A percentile compares a stretch with the other conserved stretches of the same genome.
Conservation (phyloP, 2,329 filamentous ascomycete genomes). For the Aureobasidium sp. region DNA sequence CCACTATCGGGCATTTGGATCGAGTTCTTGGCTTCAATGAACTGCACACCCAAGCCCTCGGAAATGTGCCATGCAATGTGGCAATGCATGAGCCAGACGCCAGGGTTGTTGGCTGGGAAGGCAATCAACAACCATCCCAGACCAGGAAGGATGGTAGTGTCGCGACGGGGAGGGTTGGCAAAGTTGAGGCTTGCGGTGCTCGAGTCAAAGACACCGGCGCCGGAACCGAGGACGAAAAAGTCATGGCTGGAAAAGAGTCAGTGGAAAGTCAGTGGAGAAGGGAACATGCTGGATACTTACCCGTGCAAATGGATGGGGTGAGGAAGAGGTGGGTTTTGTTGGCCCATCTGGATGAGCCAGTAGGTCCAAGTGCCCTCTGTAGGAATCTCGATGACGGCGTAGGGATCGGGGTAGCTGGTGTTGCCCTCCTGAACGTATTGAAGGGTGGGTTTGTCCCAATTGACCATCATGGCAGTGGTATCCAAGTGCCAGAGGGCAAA, state of each 20-base stretch:
- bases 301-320: constrained; percentile 3
- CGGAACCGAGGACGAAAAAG: constrained; percentile 27
- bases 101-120: constrained; percentile 46
- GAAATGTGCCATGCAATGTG: constrained; percentile 56
- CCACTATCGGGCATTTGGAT: constrained; percentile 24
- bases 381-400: constrained; percentile 35
- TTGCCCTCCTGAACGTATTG: constrained; percentile 36
- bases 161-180: constrained; percentile 41
- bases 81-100: constrained; percentile 33
- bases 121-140: constrained; percentile 43
- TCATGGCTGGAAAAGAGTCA: constrained; percentile 27
- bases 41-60: constrained; percentile 50
- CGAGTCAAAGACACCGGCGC: constrained; percentile 20
- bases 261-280: background rate
- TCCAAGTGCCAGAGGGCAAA: constrained; percentile 29
- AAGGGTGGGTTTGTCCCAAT: constrained; percentile 38
- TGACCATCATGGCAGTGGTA: constrained; percentile 34
- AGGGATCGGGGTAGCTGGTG: constrained; percentile 31
- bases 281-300: background rate
- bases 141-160: constrained; percentile 39
- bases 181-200: constrained; percentile 27
- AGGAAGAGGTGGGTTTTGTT: constrained; percentile 2
- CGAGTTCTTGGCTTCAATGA: constrained; percentile 37
- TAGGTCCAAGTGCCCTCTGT: constrained; percentile 35
- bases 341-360: constrained; percentile 39